A percentile compares a stretch with the other conserved stretches of the same genome.
Evolutionary conservation across 2,329 filamentous ascomycete genomes (phyloP).

Genomic region (Penicillium sp.): DNA sequence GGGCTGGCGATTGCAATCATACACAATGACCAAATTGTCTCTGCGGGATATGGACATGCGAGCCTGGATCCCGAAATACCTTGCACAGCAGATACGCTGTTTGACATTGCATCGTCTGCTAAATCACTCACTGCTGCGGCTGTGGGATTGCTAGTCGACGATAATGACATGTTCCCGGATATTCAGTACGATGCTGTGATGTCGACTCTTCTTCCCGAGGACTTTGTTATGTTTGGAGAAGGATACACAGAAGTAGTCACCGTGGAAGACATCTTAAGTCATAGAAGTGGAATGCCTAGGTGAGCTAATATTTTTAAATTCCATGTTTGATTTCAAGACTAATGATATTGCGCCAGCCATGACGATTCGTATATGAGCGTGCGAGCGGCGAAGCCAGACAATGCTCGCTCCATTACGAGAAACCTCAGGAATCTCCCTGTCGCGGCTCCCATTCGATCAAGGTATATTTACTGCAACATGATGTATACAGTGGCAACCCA

Average conservation of each 20-base stretch:
- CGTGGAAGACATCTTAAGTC: slow-evolving; percentile 55
- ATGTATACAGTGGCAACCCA: slow-evolving; percentile 51
- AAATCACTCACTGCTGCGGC: slow-evolving; percentile 32
- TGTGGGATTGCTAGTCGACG: slow-evolving; percentile 37
- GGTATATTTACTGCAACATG: slow-evolving; percentile 53
- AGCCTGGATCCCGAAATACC: slow-evolving; percentile 10
- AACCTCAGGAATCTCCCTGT: slow-evolving; percentile 50
- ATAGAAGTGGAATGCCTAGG: slow-evolving; percentile 53
- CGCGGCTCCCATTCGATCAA: slow-evolving; percentile 46
- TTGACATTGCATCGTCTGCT: slow-evolving; percentile 25
- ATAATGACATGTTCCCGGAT: neutral
- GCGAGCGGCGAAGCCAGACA: slow-evolving; percentile 32
- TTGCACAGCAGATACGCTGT: slow-evolving; percentile 26
- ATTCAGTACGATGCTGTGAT: neutral
- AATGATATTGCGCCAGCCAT: slow-evolving; percentile 29
- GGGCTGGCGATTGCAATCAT: slow-evolving; percentile 17
- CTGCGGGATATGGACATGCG: slow-evolving; percentile 23
- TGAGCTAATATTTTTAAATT: slow-evolving; percentile 33
- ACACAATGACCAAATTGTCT: slow-evolving; percentile 13
- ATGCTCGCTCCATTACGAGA: slow-evolving; percentile 41
- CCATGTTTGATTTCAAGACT: slow-evolving; percentile 6
- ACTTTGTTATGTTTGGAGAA: slow-evolving; percentile 50
- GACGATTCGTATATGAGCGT: slow-evolving; percentile 34
- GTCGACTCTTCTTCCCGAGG: slow-evolving; percentile 49
- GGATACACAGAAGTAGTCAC: slow-evolving; percentile 43